Evolutionary conservation across 2,329 filamentous ascomycete species (phyloP), one percentile per base, ranked within the genome.

Genomic region (Aspergillus fumigatiaffinis): DNA sequence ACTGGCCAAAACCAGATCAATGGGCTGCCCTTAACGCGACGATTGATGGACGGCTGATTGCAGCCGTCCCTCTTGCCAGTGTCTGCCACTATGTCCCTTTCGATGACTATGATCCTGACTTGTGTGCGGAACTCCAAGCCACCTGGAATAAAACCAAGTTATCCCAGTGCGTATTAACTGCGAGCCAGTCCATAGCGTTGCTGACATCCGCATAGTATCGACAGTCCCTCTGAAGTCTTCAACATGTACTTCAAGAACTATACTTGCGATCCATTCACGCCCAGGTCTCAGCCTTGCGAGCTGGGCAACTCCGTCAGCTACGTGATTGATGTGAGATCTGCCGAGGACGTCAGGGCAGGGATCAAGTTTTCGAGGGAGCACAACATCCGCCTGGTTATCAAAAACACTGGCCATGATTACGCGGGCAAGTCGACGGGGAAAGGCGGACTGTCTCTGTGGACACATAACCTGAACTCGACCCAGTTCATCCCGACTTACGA

Each of bases 351-450:
- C 1, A 52, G 20, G 20, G 32, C 41, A 7, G 55, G 57, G 2
- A 20, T 63, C 1, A 14, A 48, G 4, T 64, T 66, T 21, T 50
- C 56, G 2, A 47, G n/a, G 8, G 32, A 28, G 1, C 56, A 65
- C 7, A 65, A 66, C 35, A 67, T 73, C 29, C 70, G 69, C 17
- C 55, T 71, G 12, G 66, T 64, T 17, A 67, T 74, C 26, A 76
- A 74, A 53, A 78, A 77, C 28, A 79, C 77, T 2, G 76, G 77
- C 1, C 77, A 79, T 61, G 75, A 77, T 53, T 79, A 76, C 32
- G 67, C 71, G 5, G 77, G 75, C 1, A 75, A 75, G 55, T 77
- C 81, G 1, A 84, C 84, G 0, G 87, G 86, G 35, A 80, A 79
- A 46, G 85, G 85, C 1, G 77, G 61, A 10, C 56, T 70, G 20